phyloP scores from a whole-genome alignment of 106 monocot species.

The Triglochin maritima region DNA sequence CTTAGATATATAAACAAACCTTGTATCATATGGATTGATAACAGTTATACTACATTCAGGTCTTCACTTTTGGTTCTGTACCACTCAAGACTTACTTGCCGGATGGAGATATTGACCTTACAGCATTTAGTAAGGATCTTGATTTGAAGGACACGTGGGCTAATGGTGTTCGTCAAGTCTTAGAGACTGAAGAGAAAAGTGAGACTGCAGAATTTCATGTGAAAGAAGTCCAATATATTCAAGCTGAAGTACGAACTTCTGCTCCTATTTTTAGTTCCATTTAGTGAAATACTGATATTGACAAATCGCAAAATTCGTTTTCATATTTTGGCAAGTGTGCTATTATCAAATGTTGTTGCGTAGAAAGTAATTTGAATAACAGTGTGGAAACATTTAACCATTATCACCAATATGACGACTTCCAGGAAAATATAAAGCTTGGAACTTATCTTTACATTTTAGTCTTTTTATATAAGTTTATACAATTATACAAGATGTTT shows the following conservation, averaged over 20 bases:
- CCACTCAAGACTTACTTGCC: constrained; percentile 96
- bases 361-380: too few species aligned
- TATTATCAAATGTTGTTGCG: background rate
- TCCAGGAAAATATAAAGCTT: too few species aligned
- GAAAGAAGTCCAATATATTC: constrained; percentile 65
- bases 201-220: constrained; percentile 73
- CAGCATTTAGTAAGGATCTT: constrained; percentile 61
- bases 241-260: constrained; percentile 61
- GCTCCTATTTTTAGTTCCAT: background rate
- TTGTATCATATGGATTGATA: background rate
- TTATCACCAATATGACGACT: too few species aligned
- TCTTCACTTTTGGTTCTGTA: constrained; percentile 93
- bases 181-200: constrained; percentile 79
- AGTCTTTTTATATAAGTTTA: too few species aligned
- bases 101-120: constrained; percentile 94
- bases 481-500: too few species aligned
- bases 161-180: constrained; percentile 45
- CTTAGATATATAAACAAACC: background rate
- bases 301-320: background rate
- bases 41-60: constrained; percentile 26
- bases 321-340: background rate
- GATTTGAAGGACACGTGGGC: constrained; percentile 79
- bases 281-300: background rate
- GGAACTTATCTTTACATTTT: too few species aligned
- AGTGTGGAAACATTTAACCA: too few species aligned